These are phyloP conservation scores for Kazachstania psychrophila DNA, from an alignment of 805 yeast genomes.

Conservation along the genomic window DNA sequence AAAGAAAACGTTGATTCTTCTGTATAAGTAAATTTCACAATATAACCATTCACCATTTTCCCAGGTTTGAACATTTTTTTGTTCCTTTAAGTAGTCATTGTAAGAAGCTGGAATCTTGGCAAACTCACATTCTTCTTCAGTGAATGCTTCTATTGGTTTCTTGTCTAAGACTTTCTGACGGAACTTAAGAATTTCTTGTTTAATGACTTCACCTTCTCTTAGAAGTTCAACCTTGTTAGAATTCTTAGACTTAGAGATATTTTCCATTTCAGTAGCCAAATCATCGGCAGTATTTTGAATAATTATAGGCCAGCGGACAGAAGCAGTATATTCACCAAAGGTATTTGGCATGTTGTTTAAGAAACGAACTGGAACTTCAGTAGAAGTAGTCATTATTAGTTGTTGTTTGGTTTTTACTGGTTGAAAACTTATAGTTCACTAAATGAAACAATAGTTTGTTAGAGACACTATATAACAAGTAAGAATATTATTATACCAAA, in stretches of 20 bases:
- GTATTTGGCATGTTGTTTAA: slow-evolving; percentile 62
- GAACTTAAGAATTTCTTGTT: slow-evolving; percentile 34
- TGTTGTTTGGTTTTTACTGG: too few relatives aligned
- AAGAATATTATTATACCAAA: too few relatives aligned
- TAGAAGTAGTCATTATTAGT: not conserved
- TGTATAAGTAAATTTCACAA: slow-evolving; percentile 77
- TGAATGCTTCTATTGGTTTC: slow-evolving; percentile 36
- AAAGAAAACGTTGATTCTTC: slow-evolving; percentile 45
- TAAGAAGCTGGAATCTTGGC: slow-evolving; percentile 44
- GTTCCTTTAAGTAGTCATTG: slow-evolving; percentile 40
- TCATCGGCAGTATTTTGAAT: slow-evolving; percentile 61
- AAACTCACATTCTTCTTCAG: slow-evolving; percentile 30
- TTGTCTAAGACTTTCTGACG: slow-evolving; percentile 38
- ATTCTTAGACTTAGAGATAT: slow-evolving; percentile 6
- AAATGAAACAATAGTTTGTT: too few relatives aligned
- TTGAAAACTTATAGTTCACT: too few relatives aligned
- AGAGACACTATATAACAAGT: too few relatives aligned
- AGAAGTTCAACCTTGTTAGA: slow-evolving; percentile 18
- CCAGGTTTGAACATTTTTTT: slow-evolving; percentile 47
- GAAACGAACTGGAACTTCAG: slow-evolving; percentile 34
- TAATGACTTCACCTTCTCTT: slow-evolving; percentile 42
- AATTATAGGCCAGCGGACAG: slow-evolving; percentile 82
- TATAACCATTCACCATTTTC: slow-evolving; percentile 82
- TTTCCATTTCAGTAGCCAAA: slow-evolving; percentile 32
- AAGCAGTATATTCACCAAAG: slow-evolving; percentile 74